phyloP scores from a whole-genome alignment of 177 flowering plant genomes.

The Vitis hybrid region DNA sequence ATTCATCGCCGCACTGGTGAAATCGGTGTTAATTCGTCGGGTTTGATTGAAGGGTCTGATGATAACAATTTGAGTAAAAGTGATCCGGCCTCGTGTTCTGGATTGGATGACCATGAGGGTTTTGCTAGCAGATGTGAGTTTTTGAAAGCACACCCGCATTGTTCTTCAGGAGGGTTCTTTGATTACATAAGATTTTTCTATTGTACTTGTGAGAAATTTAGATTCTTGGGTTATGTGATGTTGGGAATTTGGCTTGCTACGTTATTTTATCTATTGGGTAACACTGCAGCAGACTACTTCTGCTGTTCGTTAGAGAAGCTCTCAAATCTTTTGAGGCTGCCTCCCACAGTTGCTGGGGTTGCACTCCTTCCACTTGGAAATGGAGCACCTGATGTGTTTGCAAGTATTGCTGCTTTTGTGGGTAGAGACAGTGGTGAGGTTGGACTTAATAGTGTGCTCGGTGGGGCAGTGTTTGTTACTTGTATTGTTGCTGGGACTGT shows the following conservation, averaged over 20 bases:
- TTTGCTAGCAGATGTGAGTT: slow-evolving; percentile 29
- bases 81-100: slow-evolving; percentile 29
- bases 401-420: slow-evolving; percentile 91
- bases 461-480: slow-evolving; percentile 92
- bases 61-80: slow-evolving; percentile 7
- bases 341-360: slow-evolving; percentile 96
- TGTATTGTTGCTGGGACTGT: slow-evolving; percentile 84
- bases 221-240: slow-evolving; percentile 48
- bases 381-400: slow-evolving; percentile 98
- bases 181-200: slow-evolving; percentile 73
- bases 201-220: slow-evolving; percentile 53
- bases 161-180: slow-evolving; percentile 63
- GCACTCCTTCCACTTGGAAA: slow-evolving; percentile 90
- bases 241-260: slow-evolving; percentile 74
- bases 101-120: slow-evolving; percentile 32
- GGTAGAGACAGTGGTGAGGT: slow-evolving; percentile 78
- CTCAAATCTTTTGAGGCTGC: slow-evolving; percentile 62
- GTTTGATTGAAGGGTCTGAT: not conserved
- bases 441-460: slow-evolving; percentile 92
- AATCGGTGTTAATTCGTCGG: slow-evolving; percentile 17
- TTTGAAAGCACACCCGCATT: slow-evolving; percentile 49
- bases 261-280: slow-evolving; percentile 85
- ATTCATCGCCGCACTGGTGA: slow-evolving; percentile 24
- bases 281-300: slow-evolving; percentile 95
- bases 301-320: slow-evolving; percentile 91